Evolutionary conservation across 306 rosid genomes (phyloP), one percentile per base, ranked within the genome.

Genomic region (barrel medic (Medicago truncatula)): DNA sequence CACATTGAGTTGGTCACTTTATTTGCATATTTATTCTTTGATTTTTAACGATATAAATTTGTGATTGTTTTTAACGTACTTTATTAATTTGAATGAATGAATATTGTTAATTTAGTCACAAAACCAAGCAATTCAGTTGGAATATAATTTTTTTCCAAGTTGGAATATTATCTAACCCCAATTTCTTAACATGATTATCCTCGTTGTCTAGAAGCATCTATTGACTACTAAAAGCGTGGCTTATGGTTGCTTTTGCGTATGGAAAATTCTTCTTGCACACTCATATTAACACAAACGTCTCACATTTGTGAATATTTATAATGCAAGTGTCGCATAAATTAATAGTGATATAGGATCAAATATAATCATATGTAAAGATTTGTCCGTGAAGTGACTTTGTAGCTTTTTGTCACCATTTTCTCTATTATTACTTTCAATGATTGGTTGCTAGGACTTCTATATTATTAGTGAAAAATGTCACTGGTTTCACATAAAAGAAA

Each of bases 111-210:
- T 28, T 28, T 28, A 28, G 38, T 34, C 38, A 34, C 4, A 1
- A 34, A 34, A 4, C 1, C 38, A 34, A 5, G 38, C 38, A 34
- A 34, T 34, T 34, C 5, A 5, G 38, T 34, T 34, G 7, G 38
- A 34, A 5, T 34, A 5, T 34, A 34, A 4, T 34, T 34, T 4
- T 34, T 34, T 0, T 4, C 38, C 5, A 25, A 36, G 75, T 58
- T 67, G 67, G 18, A 60, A 75, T 49, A 41, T 53, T 63, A 64
- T 20, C 62, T 54, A 63, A 62, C 11, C 31, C 64, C 46, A 52
- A 61, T 31, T 78, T 61, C 15, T 8, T 52, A 44, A 40, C 47
- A 73, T 68, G 28, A 82, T 59, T 77, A 15, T 54, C 9, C 38
- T 47, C 39, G 13, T 73, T 14, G 18, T 58, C 53, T 52, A 59